phyloP scores from a whole-genome alignment of 2,329 filamentous ascomycete species.

The Pestalotiopsis sp. region DNA sequence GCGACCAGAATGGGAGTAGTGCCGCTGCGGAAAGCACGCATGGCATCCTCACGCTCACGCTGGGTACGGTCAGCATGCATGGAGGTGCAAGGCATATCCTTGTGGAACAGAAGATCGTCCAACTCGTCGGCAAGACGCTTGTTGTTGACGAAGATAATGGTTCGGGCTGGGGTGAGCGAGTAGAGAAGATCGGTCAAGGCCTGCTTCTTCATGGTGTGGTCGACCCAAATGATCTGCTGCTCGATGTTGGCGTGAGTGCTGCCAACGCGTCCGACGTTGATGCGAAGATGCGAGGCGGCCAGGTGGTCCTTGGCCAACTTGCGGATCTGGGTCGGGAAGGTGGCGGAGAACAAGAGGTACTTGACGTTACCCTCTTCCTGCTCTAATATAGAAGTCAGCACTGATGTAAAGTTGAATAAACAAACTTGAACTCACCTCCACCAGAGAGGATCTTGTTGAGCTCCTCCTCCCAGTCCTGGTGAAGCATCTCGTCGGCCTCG shows the following conservation, averaged over 20 bases:
- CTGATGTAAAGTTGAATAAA: not conserved
- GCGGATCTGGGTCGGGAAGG: constrained; percentile 82
- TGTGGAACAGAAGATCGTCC: constrained; percentile 86
- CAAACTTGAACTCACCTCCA: constrained; percentile 64
- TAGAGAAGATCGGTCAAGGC: constrained; percentile 74
- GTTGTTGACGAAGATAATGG: constrained; percentile 87
- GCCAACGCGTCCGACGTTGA: constrained; percentile 86
- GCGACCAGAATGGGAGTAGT: constrained; percentile 79
- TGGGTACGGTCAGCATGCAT: constrained; percentile 90
- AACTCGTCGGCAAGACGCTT: constrained; percentile 79
- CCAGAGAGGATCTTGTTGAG: constrained; percentile 78
- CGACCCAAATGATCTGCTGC: constrained; percentile 73
- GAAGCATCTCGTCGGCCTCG: constrained; percentile 92
- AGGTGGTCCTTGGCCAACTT: constrained; percentile 79
- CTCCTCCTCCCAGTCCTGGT: constrained; percentile 76
- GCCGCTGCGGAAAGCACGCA: constrained; percentile 82
- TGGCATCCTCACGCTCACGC: constrained; percentile 86
- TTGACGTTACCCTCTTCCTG: constrained; percentile 72
- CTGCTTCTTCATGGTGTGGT: constrained; percentile 68
- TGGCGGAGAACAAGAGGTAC: constrained; percentile 90
- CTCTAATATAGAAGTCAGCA: constrained; percentile 52
- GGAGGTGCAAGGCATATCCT: constrained; percentile 78
- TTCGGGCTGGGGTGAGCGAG: constrained; percentile 72
- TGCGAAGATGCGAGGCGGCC: constrained; percentile 72
- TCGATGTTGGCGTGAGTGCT: constrained; percentile 81